Evolutionary conservation across 805 yeast genomes (phyloP).

Genomic region (Saccharomyces cerevisiae): DNA sequence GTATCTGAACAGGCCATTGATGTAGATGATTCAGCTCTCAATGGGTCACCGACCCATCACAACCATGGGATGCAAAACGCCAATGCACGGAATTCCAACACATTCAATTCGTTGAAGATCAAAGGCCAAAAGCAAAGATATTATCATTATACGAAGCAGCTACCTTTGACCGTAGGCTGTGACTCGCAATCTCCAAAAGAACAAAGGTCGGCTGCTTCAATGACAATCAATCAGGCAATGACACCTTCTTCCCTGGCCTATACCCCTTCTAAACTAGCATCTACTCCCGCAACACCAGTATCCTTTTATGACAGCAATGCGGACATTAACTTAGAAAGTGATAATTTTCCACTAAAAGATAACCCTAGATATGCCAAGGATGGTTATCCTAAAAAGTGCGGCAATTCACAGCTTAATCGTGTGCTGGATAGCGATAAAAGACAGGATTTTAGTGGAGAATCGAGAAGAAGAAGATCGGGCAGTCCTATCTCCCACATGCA

Average conservation of each 20-base stretch:
- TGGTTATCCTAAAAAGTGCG: not conserved
- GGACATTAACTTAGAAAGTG: constrained; percentile 1
- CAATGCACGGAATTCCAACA: constrained; percentile 3
- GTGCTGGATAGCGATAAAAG: not conserved
- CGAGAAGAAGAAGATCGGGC: constrained; percentile 11
- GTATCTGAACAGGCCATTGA: constrained; percentile 3
- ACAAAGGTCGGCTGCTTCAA: constrained; percentile 21
- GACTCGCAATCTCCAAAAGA: constrained; percentile 19
- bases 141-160: constrained; percentile 25
- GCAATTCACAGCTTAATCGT: not conserved
- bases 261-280: constrained; percentile 19
- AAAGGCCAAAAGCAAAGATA: constrained; percentile 29
- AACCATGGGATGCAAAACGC: not conserved
- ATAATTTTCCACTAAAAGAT: not conserved
- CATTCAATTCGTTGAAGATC: constrained; percentile 24
- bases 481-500: constrained; percentile 10
- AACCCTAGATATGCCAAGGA: not conserved
- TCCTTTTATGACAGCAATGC: constrained; percentile 7
- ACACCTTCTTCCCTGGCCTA: constrained; percentile 22
- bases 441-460: not conserved
- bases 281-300: constrained; percentile 21
- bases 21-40: not conserved
- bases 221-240: constrained; percentile 19
- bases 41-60: not conserved
- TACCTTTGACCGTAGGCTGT: constrained; percentile 13